Percentiles rank a stretch among this genome's conserved stretches.
phyloP scores from a whole-genome alignment of 1,284 basidiomycete genomes.

The Xerocomus amazonicus region DNA sequence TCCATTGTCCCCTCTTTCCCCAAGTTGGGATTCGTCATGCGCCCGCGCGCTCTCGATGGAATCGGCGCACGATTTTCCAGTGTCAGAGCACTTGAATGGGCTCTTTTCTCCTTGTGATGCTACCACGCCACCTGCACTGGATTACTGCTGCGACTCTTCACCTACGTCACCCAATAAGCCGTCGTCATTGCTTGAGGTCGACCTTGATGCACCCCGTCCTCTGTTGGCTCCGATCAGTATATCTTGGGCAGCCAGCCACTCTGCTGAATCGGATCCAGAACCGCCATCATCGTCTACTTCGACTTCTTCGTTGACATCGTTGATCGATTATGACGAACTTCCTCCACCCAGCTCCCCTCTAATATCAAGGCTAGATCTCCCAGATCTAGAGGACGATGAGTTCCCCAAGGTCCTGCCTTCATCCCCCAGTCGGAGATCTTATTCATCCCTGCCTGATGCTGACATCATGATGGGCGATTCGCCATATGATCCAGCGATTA shows the following conservation, averaged over 20 bases:
- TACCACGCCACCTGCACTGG: slow-evolving; percentile 10
- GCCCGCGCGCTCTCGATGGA: slow-evolving; percentile 13
- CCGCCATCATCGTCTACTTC: slow-evolving; percentile 10
- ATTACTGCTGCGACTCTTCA: slow-evolving; percentile 16
- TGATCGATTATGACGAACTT: slow-evolving; percentile 24
- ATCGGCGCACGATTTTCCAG: slow-evolving; percentile 18
- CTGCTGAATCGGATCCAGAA: slow-evolving; percentile 15
- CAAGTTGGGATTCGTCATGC: slow-evolving; percentile 26
- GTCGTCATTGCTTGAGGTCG: slow-evolving; percentile 27
- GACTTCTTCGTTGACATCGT: slow-evolving; percentile 18
- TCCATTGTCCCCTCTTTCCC: slow-evolving; percentile 38
- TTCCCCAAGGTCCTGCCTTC: slow-evolving; percentile 24
- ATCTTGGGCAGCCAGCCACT: slow-evolving; percentile 17
- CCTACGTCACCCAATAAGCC: slow-evolving; percentile 14
- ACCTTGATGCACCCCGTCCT: slow-evolving; percentile 16
- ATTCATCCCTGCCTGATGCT: slow-evolving; percentile 30
- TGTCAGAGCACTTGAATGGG: slow-evolving; percentile 14
- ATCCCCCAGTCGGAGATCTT: slow-evolving; percentile 35
- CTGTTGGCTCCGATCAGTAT: slow-evolving; percentile 21
- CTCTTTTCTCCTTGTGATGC: slow-evolving; percentile 20
- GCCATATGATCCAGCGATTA: slow-evolving; percentile 7
- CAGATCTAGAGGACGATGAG: slow-evolving; percentile 32
- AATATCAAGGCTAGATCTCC: slow-evolving; percentile 30
- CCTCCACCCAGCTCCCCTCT: slow-evolving; percentile 27
- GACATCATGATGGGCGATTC: slow-evolving; percentile 22